Percentiles rank a stretch among this genome's conserved stretches.
These are phyloP conservation scores for Begonia masoniana DNA, from an alignment of 306 rosid genomes.

Conservation along the genomic window DNA sequence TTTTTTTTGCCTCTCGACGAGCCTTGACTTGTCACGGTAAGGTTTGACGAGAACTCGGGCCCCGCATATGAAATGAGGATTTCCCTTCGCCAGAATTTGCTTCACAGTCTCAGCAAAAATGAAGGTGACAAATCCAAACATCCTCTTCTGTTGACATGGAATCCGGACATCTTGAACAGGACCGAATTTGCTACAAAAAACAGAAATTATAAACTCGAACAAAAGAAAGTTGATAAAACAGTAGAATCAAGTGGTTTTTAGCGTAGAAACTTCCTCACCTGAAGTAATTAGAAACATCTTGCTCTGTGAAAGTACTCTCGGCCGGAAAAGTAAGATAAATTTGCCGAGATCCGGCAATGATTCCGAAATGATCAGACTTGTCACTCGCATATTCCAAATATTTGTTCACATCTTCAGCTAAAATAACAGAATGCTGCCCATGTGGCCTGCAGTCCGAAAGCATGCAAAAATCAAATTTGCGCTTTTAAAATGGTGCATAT, in stretches of 20 bases:
- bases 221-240: background rate
- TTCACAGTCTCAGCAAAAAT: slow-evolving; percentile 29
- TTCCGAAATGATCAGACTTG: slow-evolving; percentile 22
- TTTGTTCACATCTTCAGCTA: slow-evolving; percentile 29
- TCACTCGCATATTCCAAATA: slow-evolving; percentile 20
- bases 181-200: slow-evolving; percentile 29
- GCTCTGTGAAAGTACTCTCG: slow-evolving; percentile 31
- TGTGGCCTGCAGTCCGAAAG: slow-evolving; percentile 23
- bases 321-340: slow-evolving; percentile 43
- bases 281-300: slow-evolving; percentile 33
- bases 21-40: slow-evolving; percentile 31
- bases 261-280: slow-evolving; percentile 14
- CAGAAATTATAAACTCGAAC: background rate
- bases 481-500: background rate
- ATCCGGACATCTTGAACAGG: slow-evolving; percentile 41
- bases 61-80: slow-evolving; percentile 32
- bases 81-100: slow-evolving; percentile 26
- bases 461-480: background rate
- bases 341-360: slow-evolving; percentile 25
- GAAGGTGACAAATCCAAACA: slow-evolving; percentile 45
- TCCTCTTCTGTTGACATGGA: slow-evolving; percentile 38
- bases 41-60: slow-evolving; percentile 41
- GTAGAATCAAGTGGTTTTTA: background rate
- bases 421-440: slow-evolving; percentile 32
- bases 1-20: slow-evolving; percentile 20